These are phyloP conservation scores for Fusarium virguliforme DNA, from an alignment of 2,329 filamentous ascomycete species.

Conservation along the genomic window DNA sequence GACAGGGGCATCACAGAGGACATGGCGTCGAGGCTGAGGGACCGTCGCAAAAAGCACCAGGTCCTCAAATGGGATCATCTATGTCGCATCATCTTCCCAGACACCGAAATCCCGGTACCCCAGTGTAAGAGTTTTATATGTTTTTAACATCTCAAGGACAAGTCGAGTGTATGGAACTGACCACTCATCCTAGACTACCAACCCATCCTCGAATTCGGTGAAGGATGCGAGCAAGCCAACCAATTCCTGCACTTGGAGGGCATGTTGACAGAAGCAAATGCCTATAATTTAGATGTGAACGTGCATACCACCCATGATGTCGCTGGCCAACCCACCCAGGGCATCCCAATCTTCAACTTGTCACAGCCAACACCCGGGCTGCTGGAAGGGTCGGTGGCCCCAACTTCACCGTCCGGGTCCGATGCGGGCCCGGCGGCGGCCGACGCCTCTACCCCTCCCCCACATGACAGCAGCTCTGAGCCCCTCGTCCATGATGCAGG, in stretches of 20 bases:
- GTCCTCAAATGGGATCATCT: not conserved
- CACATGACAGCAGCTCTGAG: conserved; percentile 37
- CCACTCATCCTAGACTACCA: not conserved
- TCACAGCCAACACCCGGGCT: not conserved
- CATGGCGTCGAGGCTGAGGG: not conserved
- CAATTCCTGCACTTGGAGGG: too few species aligned
- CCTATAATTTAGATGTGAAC: too few species aligned
- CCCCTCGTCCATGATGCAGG: conserved; percentile 23
- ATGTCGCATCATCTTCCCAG: conserved; percentile 1
- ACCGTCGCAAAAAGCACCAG: not conserved
- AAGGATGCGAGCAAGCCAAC: too few species aligned
- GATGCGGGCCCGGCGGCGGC: not conserved
- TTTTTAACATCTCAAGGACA: too few species aligned
- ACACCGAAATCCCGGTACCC: too few species aligned
- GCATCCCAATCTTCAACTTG: too few species aligned
- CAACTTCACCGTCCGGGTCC: not conserved
- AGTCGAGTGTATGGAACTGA: too few species aligned
- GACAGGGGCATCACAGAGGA: not conserved
- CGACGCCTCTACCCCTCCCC: conserved; percentile 30
- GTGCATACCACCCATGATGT: too few species aligned
- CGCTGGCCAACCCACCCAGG: too few species aligned
- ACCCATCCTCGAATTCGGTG: too few species aligned
- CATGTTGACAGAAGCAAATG: too few species aligned
- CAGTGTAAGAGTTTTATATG: too few species aligned
- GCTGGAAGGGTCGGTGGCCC: not conserved